A percentile compares a stretch with the other conserved stretches of the same genome.
These are phyloP conservation scores for Beta macrorhiza DNA, from an alignment of 179 eudicot genomes.

Conservation along the genomic window DNA sequence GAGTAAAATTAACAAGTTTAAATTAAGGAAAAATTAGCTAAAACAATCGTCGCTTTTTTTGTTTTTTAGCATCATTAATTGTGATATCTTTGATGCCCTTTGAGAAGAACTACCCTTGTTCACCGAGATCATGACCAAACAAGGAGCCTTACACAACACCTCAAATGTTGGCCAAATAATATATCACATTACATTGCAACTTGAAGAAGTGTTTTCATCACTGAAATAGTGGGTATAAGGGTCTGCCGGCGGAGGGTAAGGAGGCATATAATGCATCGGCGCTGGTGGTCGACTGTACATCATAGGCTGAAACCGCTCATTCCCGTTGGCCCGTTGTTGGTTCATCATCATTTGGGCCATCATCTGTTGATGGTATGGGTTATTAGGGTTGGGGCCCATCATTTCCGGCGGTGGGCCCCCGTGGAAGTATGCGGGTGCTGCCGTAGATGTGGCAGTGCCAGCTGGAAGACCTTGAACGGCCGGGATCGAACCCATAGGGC, in stretches of 20 bases:
- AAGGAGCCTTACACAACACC: constrained; percentile 6
- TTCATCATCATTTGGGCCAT: constrained; percentile 87
- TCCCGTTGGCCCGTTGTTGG: constrained; percentile 79
- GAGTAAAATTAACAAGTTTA: constrained; percentile 3
- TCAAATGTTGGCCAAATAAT: background rate
- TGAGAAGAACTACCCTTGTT: constrained; percentile 27
- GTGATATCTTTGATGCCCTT: constrained; percentile 11
- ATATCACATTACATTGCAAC: constrained; percentile 50
- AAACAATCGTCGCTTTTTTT: constrained; percentile 10
- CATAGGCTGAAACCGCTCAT: constrained; percentile 88
- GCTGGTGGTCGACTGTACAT: constrained; percentile 93
- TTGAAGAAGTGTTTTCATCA: constrained; percentile 47
- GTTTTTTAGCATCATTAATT: constrained; percentile 8
- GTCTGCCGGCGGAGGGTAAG: constrained; percentile 59
- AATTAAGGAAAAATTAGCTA: constrained; percentile 25
- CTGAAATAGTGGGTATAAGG: constrained; percentile 47
- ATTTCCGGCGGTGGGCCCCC: constrained; percentile 54
- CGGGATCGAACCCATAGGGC: constrained; percentile 54
- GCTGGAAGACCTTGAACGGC: constrained; percentile 81
- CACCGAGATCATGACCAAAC: constrained; percentile 19
- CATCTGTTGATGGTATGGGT: constrained; percentile 74
- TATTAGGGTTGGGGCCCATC: constrained; percentile 42
- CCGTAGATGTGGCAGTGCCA: constrained; percentile 23
- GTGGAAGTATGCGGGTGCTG: constrained; percentile 41
- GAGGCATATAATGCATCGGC: constrained; percentile 75